Percentiles rank a stretch among this genome's conserved stretches.
Conservation (phyloP, 2,329 filamentous ascomycete genomes). For the Monilinia fructigena region DNA sequence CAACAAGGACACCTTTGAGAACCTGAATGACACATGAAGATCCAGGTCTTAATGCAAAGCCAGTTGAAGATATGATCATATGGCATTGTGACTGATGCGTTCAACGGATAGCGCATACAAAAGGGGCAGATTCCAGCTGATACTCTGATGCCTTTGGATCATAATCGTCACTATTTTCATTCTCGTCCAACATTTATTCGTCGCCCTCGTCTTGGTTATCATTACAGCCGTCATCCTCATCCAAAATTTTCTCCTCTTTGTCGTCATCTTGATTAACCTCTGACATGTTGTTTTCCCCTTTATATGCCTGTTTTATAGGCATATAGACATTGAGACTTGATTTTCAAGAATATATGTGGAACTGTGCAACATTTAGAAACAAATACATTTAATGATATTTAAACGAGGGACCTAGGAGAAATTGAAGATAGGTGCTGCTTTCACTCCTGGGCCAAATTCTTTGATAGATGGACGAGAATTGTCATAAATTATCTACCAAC, state of each 20-base stretch:
- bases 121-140: not conserved
- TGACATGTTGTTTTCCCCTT: no score
- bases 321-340: not conserved
- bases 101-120: not conserved
- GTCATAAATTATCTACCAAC: no score
- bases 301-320: no score
- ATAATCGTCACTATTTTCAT: not conserved
- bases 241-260: no score
- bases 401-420: not conserved
- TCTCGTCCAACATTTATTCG: not conserved
- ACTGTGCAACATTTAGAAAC: no score
- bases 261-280: no score
- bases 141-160: not conserved
- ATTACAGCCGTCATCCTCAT: not conserved
- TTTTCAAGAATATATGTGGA: not conserved
- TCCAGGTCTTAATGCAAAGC: not conserved
- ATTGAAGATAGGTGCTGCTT: not conserved
- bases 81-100: not conserved
- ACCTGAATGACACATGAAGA: not conserved
- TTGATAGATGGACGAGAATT: no score
- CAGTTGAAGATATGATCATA: not conserved
- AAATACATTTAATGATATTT: not conserved
- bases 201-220: not conserved
- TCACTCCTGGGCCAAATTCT: not conserved
- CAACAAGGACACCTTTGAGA: not conserved